A percentile compares a stretch with the other conserved stretches of the same genome.
phyloP scores from a whole-genome alignment of 805 yeast genomes.

The Yamadazyma philogaea region DNA sequence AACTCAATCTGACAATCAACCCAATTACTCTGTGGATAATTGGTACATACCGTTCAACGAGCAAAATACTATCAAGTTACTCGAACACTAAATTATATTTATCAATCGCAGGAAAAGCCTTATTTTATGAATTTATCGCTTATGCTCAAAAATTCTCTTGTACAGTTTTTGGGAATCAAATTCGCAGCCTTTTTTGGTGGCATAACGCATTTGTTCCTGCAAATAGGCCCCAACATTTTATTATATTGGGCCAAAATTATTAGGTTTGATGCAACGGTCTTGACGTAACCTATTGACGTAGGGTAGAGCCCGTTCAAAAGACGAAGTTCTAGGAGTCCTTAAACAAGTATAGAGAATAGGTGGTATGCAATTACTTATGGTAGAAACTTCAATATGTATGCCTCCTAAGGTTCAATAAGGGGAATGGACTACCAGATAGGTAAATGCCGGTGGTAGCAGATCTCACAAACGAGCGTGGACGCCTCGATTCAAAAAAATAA shows the following conservation, averaged over 20 bases:
- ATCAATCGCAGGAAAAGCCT: neutral
- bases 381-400: too few relatives aligned
- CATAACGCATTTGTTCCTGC: slow-evolving; percentile 2
- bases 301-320: neutral
- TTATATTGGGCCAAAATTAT: slow-evolving; percentile 11
- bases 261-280: slow-evolving; percentile 1
- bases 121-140: neutral
- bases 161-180: slow-evolving; percentile 7
- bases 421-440: too few relatives aligned
- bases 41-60: neutral
- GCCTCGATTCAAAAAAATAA: too few relatives aligned
- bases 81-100: neutral
- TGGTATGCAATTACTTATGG: too few relatives aligned
- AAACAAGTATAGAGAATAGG: too few relatives aligned
- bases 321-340: neutral
- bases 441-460: too few relatives aligned
- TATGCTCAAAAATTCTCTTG: slow-evolving; percentile 1
- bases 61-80: neutral
- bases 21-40: neutral
- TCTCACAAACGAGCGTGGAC: too few relatives aligned
- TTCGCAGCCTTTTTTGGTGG: slow-evolving; percentile 10
- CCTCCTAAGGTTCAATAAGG: too few relatives aligned
- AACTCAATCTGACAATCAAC: neutral
- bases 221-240: slow-evolving; percentile 11
- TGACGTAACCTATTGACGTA: slow-evolving; percentile 5